These are phyloP conservation scores for Acidomyces sp. DNA, from an alignment of 495 filamentous ascomycete genomes.

Conservation along the genomic window DNA sequence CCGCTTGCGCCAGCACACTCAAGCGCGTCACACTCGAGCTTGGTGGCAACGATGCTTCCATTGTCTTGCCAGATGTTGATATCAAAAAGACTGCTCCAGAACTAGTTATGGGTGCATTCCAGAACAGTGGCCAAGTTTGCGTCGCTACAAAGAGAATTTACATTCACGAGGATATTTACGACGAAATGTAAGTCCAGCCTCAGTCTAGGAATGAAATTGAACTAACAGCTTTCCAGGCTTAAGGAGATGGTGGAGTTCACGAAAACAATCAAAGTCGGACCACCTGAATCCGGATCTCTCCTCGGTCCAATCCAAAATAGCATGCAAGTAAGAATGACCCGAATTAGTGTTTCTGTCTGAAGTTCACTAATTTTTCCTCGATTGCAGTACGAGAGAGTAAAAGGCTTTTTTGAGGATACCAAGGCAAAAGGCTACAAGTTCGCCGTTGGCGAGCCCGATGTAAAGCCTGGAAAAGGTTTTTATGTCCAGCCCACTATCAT, in stretches of 20 bases:
- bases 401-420: constrained; percentile 23
- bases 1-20: constrained; percentile 44
- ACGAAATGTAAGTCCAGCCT: too few species aligned
- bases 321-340: constrained; percentile 36
- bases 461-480: constrained; percentile 32
- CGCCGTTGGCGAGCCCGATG: constrained; percentile 31
- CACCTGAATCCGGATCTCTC: constrained; percentile 34
- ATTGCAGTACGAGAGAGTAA: constrained; percentile 24
- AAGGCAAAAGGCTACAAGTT: constrained; percentile 32
- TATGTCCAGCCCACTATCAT: constrained; percentile 26
- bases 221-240: too few species aligned
- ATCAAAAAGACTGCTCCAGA: constrained; percentile 39
- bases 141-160: constrained; percentile 47
- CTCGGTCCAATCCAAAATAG: constrained; percentile 47
- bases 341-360: too few species aligned
- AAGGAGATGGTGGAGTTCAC: constrained; percentile 37
- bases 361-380: too few species aligned
- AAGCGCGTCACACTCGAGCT: constrained; percentile 49
- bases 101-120: constrained; percentile 40
- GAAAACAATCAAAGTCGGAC: constrained; percentile 35
- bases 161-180: constrained; percentile 50
- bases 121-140: constrained; percentile 47
- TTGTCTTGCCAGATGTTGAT: constrained; percentile 49
- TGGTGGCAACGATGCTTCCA: constrained; percentile 52
- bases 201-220: too few species aligned